Percentiles rank a stretch among this genome's conserved stretches.
Evolutionary conservation across 768 basidiomycete species (phyloP).

Genomic region (Mycena capillaripes): DNA sequence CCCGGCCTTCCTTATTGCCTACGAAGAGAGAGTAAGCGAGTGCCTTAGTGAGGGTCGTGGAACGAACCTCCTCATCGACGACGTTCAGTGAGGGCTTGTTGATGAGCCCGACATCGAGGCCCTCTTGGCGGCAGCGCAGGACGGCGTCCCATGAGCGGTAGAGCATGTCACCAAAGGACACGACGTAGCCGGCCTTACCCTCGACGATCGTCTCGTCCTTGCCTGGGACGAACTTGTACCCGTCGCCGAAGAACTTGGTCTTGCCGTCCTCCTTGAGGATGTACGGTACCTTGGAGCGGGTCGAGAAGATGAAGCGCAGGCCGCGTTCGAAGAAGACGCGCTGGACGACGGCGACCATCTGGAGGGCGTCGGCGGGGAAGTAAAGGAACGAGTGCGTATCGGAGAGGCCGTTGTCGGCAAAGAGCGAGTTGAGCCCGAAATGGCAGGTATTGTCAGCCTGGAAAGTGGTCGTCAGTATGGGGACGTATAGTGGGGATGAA

Average conservation of each 20-base stretch:
- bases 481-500: background rate
- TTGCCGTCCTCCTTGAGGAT: slow-evolving; percentile 84
- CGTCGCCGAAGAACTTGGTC: slow-evolving; percentile 73
- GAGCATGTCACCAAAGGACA: slow-evolving; percentile 90
- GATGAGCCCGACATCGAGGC: slow-evolving; percentile 86
- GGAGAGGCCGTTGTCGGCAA: slow-evolving; percentile 88
- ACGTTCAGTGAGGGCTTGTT: slow-evolving; percentile 90
- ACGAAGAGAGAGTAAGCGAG: slow-evolving; percentile 35
- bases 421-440: slow-evolving; percentile 88
- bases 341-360: slow-evolving; percentile 84
- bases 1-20: slow-evolving; percentile 81
- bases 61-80: slow-evolving; percentile 80
- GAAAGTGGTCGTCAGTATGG: slow-evolving; percentile 1
- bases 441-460: slow-evolving; percentile 64
- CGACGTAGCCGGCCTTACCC: slow-evolving; percentile 85
- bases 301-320: slow-evolving; percentile 89
- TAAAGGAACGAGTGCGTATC: slow-evolving; percentile 87
- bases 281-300: slow-evolving; percentile 90
- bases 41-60: background rate
- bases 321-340: slow-evolving; percentile 88
- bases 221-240: slow-evolving; percentile 86
- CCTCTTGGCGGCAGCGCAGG: slow-evolving; percentile 75
- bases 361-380: slow-evolving; percentile 88
- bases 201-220: slow-evolving; percentile 88
- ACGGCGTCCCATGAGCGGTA: slow-evolving; percentile 90